phyloP scores from a whole-genome alignment of 1,284 basidiomycete genomes.

The Uromyces viciae-fabae region DNA sequence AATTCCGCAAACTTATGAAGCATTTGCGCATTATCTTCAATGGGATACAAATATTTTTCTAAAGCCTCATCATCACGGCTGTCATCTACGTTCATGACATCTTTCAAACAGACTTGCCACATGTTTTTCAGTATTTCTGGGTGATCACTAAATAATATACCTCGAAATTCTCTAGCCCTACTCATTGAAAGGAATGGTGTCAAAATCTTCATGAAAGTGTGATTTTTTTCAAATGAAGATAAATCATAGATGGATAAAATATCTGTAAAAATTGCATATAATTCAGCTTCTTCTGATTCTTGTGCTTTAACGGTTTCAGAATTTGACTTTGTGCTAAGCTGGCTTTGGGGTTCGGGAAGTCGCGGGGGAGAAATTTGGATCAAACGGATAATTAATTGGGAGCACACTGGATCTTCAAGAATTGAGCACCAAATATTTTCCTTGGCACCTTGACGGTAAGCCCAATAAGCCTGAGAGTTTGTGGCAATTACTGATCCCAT shows the following conservation, averaged over 20 bases:
- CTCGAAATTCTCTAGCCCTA: constrained; percentile 19
- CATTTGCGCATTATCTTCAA: constrained; percentile 20
- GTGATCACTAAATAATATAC: constrained; percentile 25
- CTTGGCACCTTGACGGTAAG: neutral
- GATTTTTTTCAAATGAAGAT: constrained; percentile 13
- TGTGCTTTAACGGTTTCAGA: neutral
- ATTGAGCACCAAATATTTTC: constrained; percentile 5
- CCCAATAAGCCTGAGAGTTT: constrained; percentile 23
- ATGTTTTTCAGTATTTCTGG: constrained; percentile 27
- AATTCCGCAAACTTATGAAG: constrained; percentile 19
- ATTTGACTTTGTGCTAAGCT: neutral
- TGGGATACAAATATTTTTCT: constrained; percentile 12
- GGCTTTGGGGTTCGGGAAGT: neutral
- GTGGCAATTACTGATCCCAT: constrained; percentile 19
- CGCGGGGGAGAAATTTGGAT: constrained; percentile 3
- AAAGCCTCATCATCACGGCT: neutral
- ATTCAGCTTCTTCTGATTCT: constrained; percentile 24
- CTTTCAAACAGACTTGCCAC: neutral
- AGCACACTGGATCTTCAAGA: constrained; percentile 27
- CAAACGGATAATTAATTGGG: constrained; percentile 24
- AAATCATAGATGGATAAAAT: constrained; percentile 36
- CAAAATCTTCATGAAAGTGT: constrained; percentile 16
- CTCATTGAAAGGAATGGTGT: constrained; percentile 38
- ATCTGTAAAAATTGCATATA: constrained; percentile 27
- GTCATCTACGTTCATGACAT: neutral